Percentiles rank a stretch among this genome's conserved stretches.
Evolutionary conservation across 73 alveolate species (phyloP).

Genomic region (Vitrella brassicaformis): DNA sequence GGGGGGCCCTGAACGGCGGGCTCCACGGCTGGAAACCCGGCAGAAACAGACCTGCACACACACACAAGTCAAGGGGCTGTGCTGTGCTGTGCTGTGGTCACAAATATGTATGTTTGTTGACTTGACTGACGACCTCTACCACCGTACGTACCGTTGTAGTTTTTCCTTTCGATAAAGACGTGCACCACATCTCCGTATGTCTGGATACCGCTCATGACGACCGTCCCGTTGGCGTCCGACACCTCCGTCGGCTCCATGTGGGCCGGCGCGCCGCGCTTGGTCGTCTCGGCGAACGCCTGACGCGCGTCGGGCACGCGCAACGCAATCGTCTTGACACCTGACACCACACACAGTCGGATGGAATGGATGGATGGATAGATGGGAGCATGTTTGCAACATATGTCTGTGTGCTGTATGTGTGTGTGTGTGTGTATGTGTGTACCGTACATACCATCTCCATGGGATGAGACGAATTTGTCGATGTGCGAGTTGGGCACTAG

Average conservation of each 20-base stretch:
- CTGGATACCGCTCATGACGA: conserved; percentile 59
- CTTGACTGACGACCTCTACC: no score
- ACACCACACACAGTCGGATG: no score
- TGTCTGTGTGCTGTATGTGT: no score
- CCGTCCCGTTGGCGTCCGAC: conserved; percentile 60
- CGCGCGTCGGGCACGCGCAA: background rate
- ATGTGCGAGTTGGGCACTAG: background rate
- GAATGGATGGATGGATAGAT: no score
- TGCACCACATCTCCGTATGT: conserved; percentile 79
- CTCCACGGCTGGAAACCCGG: background rate
- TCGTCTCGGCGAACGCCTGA: background rate
- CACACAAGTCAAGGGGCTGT: no score
- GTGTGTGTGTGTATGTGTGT: no score
- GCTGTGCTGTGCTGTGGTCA: no score
- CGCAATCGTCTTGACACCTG: background rate
- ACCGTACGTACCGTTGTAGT: conserved; percentile 79
- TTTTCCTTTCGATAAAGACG: conserved; percentile 63
- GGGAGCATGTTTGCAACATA: no score
- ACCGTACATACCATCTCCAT: no score
- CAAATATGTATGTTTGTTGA: no score
- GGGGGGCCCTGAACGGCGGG: background rate
- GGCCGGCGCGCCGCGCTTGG: conserved; percentile 54
- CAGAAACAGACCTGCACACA: no score
- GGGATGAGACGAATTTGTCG: background rate
- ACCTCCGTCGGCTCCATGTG: conserved; percentile 60